Percentiles rank a stretch among this genome's conserved stretches.
phyloP scores from a whole-genome alignment of 768 basidiomycete species.

The Jaapia argillacea region DNA sequence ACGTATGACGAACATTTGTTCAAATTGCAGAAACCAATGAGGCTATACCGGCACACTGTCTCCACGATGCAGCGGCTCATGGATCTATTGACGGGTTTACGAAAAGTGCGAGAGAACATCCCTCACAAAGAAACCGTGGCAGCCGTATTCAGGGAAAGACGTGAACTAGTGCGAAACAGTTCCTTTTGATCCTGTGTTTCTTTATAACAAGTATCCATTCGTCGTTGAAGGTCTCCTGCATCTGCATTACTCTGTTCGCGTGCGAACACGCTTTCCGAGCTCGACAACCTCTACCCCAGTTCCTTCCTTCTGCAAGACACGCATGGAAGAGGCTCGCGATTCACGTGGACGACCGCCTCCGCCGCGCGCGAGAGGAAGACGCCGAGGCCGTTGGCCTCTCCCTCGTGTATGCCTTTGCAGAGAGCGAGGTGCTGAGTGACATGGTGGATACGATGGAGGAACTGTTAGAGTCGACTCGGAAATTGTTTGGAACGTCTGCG shows the following conservation, averaged over 20 bases:
- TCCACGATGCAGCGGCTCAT: constrained; percentile 27
- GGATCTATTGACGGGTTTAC: constrained; percentile 32
- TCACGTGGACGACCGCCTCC: constrained; percentile 24
- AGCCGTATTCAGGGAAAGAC: constrained; percentile 27
- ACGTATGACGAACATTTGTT: not conserved
- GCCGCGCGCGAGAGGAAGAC: constrained; percentile 15
- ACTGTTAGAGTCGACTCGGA: constrained; percentile 27
- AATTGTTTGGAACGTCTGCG: constrained; percentile 33
- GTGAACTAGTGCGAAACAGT: constrained; percentile 32
- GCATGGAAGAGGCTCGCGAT: constrained; percentile 26
- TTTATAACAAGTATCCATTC: constrained; percentile 1
- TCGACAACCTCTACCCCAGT: constrained; percentile 37
- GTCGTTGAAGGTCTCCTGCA: constrained; percentile 32
- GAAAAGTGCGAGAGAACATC: constrained; percentile 38
- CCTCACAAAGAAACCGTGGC: constrained; percentile 32
- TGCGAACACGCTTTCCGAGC: constrained; percentile 37
- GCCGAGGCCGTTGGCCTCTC: constrained; percentile 24
- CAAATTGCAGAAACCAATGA: constrained; percentile 43
- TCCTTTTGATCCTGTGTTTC: not conserved
- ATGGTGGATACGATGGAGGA: constrained; percentile 33
- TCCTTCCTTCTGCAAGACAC: constrained; percentile 33
- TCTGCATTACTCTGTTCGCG: constrained; percentile 38
- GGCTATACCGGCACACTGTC: constrained; percentile 28
- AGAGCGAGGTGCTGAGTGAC: constrained; percentile 29
- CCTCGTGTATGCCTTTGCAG: constrained; percentile 32